Percentiles rank a stretch among this genome's conserved stretches.
Conservation (phyloP, 2,329 filamentous ascomycete species). For the Hypoxylon sp. region DNA sequence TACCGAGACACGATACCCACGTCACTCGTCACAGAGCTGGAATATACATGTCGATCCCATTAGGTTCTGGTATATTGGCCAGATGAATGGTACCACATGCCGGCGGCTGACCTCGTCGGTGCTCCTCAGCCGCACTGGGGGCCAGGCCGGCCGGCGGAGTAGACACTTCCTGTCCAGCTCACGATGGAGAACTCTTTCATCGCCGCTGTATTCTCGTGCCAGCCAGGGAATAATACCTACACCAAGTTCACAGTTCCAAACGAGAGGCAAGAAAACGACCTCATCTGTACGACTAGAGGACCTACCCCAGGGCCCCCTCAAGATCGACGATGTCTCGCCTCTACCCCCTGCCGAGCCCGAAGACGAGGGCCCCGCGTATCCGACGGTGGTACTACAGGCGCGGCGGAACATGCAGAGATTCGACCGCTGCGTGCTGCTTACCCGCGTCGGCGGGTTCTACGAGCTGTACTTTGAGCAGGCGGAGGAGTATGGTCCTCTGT, state of each 20-base stretch:
- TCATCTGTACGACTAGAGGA: slow-evolving; percentile 64
- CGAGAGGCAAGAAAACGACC: slow-evolving; percentile 63
- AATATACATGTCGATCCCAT: too few relatives aligned
- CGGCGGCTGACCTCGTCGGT: slow-evolving; percentile 38
- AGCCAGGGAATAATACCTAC: not conserved
- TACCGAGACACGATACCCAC: too few relatives aligned
- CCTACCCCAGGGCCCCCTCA: slow-evolving; percentile 61
- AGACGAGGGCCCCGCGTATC: slow-evolving; percentile 68
- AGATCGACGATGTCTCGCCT: slow-evolving; percentile 19
- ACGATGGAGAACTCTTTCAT: slow-evolving; percentile 3
- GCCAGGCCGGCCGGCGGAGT: slow-evolving; percentile 11
- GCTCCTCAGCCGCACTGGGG: slow-evolving; percentile 32
- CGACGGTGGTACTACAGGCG: slow-evolving; percentile 88
- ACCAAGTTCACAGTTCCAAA: too few relatives aligned
- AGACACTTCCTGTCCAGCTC: slow-evolving; percentile 4
- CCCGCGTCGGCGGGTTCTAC: slow-evolving; percentile 94
- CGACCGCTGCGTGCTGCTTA: slow-evolving; percentile 88
- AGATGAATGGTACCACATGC: slow-evolving; percentile 31
- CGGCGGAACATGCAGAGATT: slow-evolving; percentile 90
- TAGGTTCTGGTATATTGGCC: not conserved
- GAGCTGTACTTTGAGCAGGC: slow-evolving; percentile 98
- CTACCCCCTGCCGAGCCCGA: slow-evolving; percentile 20
- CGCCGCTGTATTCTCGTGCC: not conserved
- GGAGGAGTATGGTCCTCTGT: slow-evolving; percentile 82
- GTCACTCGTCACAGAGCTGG: too few relatives aligned